Percentiles rank a stretch among this genome's conserved stretches.
These are phyloP conservation scores for Plenodomus biglobosus DNA, from an alignment of 2,329 filamentous ascomycete species.

Conservation along the genomic window DNA sequence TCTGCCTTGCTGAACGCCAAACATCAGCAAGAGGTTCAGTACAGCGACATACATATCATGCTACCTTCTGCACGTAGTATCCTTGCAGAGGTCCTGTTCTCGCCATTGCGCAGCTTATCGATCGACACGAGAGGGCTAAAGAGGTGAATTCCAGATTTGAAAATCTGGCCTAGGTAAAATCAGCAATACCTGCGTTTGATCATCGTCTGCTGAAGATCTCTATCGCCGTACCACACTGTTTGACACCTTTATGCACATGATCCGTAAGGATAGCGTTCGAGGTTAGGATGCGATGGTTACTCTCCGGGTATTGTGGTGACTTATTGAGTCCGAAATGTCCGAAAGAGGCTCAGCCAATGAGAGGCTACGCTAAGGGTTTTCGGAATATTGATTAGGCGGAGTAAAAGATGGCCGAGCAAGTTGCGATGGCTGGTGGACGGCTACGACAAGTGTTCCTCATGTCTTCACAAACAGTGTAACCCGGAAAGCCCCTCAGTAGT, in stretches of 20 bases:
- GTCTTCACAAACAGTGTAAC: neutral
- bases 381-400: neutral
- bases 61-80: neutral
- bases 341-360: neutral
- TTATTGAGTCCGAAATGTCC: neutral
- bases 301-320: too few species aligned
- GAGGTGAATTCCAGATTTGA: too few species aligned
- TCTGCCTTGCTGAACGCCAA: slow-evolving; percentile 30
- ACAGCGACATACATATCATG: neutral
- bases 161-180: too few species aligned
- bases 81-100: neutral
- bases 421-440: neutral
- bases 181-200: too few species aligned
- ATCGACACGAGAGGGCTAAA: neutral
- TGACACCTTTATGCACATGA: too few species aligned
- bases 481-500: neutral
- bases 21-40: neutral
- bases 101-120: neutral
- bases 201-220: too few species aligned
- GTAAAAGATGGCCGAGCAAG: neutral
- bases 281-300: too few species aligned
- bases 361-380: neutral
- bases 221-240: too few species aligned
- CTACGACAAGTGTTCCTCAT: neutral
- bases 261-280: too few species aligned